Base-by-base conservation (phyloP, 2,329 filamentous ascomycete species). In the Paraphaeosphaeria minitans region DNA sequence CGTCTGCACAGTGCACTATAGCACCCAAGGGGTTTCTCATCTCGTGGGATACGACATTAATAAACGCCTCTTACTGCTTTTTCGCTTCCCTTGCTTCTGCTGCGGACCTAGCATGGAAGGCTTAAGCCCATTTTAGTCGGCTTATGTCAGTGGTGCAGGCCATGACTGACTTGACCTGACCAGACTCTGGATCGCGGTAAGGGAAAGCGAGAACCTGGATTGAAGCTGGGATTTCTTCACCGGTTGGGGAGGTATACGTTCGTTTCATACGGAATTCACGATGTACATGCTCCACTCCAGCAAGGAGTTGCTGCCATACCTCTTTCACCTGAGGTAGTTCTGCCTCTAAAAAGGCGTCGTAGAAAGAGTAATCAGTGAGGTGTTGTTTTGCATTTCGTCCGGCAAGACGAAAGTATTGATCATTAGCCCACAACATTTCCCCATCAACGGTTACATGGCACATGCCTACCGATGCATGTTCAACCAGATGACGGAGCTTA, bases 11-110 rank as follows among this genome's bases (percentile, higher is more conserved):
- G 37, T 80, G 79, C 5, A 81, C 65, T 22, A 81, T 80, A 0
- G 79, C 79, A 31, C 69, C 73, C 0, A 81, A 68, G 2, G 79
- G 79, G 55, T 81, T 81, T 1, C 79, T 69, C 77, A 81, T 81
- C 58, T 81, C 79, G 62, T 81, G 79, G 6, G 70, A 75, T 1
- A 71, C 68, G 2, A 75, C 72, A 39, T 77, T 74, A 53, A 77
- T 77, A 54, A 77, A 77, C 12, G 70, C 72, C 48, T 77, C 75
- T 49, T 77, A 75, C 37, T 77, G 73, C 19, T 72, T 62, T 53
- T 78, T 78, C 1, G 74, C 69, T 55, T 79, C 75, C 42, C 74
- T 65, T n/a, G 76, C 76, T 59, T 78, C 75, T 35, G 71, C 67
- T 31, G 75, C 71, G 8, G 74, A 60, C 43, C 72, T 66, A 39